A percentile compares a stretch with the other conserved stretches of the same genome.
Conservation (phyloP, 2,329 filamentous ascomycete genomes). For the Rutstroemia sp. region DNA sequence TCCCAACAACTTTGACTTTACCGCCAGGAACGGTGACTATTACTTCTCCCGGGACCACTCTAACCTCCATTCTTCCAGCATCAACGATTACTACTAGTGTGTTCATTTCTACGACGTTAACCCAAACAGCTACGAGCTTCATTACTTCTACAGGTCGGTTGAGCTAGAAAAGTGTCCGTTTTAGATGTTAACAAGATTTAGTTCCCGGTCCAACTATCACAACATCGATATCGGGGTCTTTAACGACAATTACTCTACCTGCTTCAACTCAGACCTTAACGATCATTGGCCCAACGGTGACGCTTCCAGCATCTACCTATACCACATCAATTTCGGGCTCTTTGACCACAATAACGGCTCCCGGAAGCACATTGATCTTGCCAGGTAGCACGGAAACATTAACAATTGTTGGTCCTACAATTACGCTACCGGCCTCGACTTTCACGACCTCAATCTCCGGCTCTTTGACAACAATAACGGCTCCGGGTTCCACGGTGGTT, state of each 20-base stretch:
- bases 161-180: neutral
- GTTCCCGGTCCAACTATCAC: slow-evolving; percentile 10
- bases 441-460: slow-evolving; percentile 10
- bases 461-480: slow-evolving; percentile 10
- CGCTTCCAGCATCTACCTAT: slow-evolving; percentile 7
- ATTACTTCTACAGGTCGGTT: neutral
- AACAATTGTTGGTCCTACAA: neutral
- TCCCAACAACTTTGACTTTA: neutral
- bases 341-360: slow-evolving; percentile 8
- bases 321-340: slow-evolving; percentile 11
- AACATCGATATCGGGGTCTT: slow-evolving; percentile 9
- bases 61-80: neutral
- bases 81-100: neutral
- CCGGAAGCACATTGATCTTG: slow-evolving; percentile 7
- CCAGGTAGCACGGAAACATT: neutral
- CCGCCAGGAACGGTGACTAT: neutral
- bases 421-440: slow-evolving; percentile 7
- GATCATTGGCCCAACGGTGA: neutral
- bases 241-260: slow-evolving; percentile 9
- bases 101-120: neutral
- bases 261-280: neutral
- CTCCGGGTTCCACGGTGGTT: slow-evolving; percentile 7
- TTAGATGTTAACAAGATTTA: too few species aligned
- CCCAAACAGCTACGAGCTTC: neutral
- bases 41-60: neutral